phyloP scores from a whole-genome alignment of 1,284 basidiomycete genomes.

The Microbotryum intermedium region DNA sequence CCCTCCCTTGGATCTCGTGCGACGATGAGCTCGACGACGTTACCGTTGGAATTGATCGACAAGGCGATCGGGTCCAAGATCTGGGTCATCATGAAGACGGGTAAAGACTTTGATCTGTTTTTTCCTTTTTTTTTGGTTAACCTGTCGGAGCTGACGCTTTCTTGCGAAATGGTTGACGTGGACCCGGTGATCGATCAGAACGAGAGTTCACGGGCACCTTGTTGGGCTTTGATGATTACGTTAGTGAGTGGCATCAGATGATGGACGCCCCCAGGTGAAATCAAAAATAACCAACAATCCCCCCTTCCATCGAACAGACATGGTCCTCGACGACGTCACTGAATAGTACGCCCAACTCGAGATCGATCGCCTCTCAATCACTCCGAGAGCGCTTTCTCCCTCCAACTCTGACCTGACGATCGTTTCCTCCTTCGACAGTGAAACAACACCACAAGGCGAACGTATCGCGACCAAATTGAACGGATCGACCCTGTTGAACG shows the following conservation, averaged over 20 bases:
- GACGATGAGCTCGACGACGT: constrained; percentile 56
- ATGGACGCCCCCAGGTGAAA: neutral
- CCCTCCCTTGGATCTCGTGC: neutral
- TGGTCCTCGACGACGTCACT: constrained; percentile 94
- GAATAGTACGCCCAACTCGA: constrained; percentile 63
- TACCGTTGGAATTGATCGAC: constrained; percentile 73
- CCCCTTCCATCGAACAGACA: constrained; percentile 53
- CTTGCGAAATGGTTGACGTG: rapidly evolving
- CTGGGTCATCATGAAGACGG: constrained; percentile 91
- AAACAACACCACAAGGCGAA: constrained; percentile 66
- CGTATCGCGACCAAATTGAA: constrained; percentile 65
- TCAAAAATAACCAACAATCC: neutral
- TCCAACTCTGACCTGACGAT: neutral
- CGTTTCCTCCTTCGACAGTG: constrained; percentile 47
- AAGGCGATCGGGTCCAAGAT: constrained; percentile 86
- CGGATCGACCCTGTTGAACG: constrained; percentile 89
- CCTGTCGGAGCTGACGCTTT: neutral
- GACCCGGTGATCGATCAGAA: constrained; percentile 42
- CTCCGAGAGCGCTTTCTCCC: neutral
- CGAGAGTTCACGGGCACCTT: constrained; percentile 93
- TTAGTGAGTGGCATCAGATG: constrained; percentile 64
- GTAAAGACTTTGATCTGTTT: constrained; percentile 12
- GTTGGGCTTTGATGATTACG: constrained; percentile 96
- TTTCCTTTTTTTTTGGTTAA: neutral
- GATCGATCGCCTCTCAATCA: neutral